Percentiles rank a stretch among this genome's conserved stretches.
Evolutionary conservation across 768 basidiomycete genomes (phyloP).

Genomic region (Mycena epipterygia): DNA sequence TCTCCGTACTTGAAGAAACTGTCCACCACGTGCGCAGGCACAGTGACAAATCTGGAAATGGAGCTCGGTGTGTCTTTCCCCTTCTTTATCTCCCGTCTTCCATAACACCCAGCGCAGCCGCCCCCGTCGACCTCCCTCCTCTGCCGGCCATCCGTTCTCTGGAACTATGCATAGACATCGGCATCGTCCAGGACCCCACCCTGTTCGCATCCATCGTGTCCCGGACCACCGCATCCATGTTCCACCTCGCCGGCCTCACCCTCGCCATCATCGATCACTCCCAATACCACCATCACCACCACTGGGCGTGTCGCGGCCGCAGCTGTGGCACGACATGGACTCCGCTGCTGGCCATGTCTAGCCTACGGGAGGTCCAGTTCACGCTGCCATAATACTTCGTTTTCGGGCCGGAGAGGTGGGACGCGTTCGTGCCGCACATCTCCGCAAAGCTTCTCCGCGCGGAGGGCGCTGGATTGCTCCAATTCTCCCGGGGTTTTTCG

Average conservation of each 20-base stretch:
- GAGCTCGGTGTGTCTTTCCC: constrained; percentile 7
- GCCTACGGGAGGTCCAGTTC: constrained; percentile 4
- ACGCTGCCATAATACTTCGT: neutral
- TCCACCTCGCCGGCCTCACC: neutral
- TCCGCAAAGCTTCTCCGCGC: neutral
- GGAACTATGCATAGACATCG: constrained; percentile 9
- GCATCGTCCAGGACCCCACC: neutral
- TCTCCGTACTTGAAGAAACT: neutral
- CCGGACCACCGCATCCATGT: neutral
- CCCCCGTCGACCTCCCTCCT: neutral
- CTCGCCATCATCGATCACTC: constrained; percentile 6
- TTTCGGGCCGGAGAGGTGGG: neutral
- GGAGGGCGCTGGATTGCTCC: neutral
- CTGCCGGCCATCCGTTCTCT: neutral
- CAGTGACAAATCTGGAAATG: neutral
- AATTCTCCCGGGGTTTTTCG: too few relatives aligned
- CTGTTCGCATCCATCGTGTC: neutral
- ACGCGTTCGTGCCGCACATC: neutral
- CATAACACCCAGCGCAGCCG: neutral
- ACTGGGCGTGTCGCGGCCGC: neutral
- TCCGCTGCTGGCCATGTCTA: neutral
- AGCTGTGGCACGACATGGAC: constrained; percentile 2
- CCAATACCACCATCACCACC: neutral
- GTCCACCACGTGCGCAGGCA: neutral
- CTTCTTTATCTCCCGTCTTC: neutral